phyloP scores from a whole-genome alignment of 2,329 filamentous ascomycete genomes.

The Exophiala phaeomuriformis region DNA sequence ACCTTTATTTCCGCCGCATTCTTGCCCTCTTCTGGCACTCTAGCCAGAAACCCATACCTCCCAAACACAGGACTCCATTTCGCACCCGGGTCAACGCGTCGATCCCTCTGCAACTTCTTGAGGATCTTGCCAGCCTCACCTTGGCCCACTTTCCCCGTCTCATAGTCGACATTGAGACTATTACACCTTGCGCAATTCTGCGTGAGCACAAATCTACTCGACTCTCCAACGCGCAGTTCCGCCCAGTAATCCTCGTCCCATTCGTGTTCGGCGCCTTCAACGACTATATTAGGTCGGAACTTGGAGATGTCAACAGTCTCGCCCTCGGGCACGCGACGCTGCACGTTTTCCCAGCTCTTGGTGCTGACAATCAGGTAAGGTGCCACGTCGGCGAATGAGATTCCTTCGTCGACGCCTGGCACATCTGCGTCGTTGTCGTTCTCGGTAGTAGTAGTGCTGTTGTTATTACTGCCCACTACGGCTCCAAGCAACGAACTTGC shows the following conservation, averaged over 20 bases:
- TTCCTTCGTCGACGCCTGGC: slow-evolving; percentile 39
- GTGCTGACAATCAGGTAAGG: slow-evolving; percentile 66
- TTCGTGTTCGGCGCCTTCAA: slow-evolving; percentile 49
- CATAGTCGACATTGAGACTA: slow-evolving; percentile 65
- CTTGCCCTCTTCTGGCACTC: slow-evolving; percentile 24
- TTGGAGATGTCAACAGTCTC: slow-evolving; percentile 57
- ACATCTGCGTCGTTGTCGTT: slow-evolving; percentile 9
- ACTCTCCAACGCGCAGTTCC: slow-evolving; percentile 44
- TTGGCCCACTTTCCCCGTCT: slow-evolving; percentile 52
- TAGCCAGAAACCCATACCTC: slow-evolving; percentile 58
- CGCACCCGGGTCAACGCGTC: slow-evolving; percentile 61
- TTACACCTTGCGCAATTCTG: slow-evolving; percentile 63
- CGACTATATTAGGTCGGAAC: slow-evolving; percentile 66
- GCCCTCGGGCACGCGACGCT: slow-evolving; percentile 42
- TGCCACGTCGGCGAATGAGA: slow-evolving; percentile 68
- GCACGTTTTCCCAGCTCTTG: slow-evolving; percentile 55
- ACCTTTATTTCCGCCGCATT: slow-evolving; percentile 41
- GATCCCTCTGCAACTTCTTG: slow-evolving; percentile 63
- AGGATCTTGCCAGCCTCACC: slow-evolving; percentile 56
- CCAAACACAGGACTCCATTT: slow-evolving; percentile 67
- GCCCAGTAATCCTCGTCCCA: slow-evolving; percentile 71
- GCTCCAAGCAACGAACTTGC: slow-evolving; percentile 9
- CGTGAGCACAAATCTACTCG: slow-evolving; percentile 50
- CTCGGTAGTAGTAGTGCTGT: too few relatives aligned
- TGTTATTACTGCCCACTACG: slow-evolving; percentile 3